Base-by-base conservation (phyloP, 2,329 filamentous ascomycete species). In the Aureobasidium lini region DNA sequence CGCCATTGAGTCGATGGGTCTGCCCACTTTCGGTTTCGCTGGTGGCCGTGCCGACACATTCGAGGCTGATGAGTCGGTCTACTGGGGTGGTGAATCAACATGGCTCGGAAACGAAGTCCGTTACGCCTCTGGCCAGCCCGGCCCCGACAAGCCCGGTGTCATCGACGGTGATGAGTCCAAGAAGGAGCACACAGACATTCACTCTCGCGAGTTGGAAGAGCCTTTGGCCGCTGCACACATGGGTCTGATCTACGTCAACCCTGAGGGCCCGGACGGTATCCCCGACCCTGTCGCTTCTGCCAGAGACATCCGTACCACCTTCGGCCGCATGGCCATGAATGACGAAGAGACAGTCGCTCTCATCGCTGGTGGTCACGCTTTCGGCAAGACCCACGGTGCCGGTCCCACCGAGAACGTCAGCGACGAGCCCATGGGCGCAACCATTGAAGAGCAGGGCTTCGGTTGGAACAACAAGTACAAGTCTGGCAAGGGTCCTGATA, bases 201-300 rank as follows among this genome's bases (percentile, higher is more conserved):
- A 86, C 73, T 77, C 76, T 23, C 83, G 85, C 61, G 79, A 89
- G 28, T 80, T 89, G 6, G 86, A 90, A 74, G 73, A 79, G 67
- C 87, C 87, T 2, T 72, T 91, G 13, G 87, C 77, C 7, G 84
- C 87, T 44, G 78, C 84, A 32, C 83, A 88, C 74, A 88, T 89
- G 84, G 88, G 88, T 69, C 75, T 92, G 67, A 91, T 92, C 71
- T 92, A 92, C 71, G 87, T 90, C 62, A 90, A 92, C 76, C 88
- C 88, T 2, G 86, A 90, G 72, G 88, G 88, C 7, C 88, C 88
- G 31, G 84, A 90, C 65, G 87, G 84, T 62, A 81, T 81, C 59
- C 85, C 87, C 3, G 87, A 91, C 68, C 85, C 87, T 18, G 72
- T 85, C 42, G 85, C 85, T 13, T 81, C 88, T 1, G 88, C 84